phyloP scores from a whole-genome alignment of 2,329 filamentous ascomycete genomes.

The Kalmusia sp. region DNA sequence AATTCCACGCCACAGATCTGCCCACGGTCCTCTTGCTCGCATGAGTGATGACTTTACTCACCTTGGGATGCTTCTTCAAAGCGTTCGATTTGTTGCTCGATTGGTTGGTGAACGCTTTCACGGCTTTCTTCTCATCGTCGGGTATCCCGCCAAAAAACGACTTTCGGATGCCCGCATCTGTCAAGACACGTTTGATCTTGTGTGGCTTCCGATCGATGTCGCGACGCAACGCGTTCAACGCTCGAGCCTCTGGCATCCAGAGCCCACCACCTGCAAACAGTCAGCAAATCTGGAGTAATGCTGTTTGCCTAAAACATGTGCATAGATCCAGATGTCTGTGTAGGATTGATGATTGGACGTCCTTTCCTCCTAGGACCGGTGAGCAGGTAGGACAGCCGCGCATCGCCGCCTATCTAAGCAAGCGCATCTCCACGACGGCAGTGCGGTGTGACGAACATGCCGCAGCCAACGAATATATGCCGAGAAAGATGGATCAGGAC shows the following conservation, averaged over 20 bases:
- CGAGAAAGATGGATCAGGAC: too few species aligned
- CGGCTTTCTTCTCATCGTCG: conserved; percentile 64
- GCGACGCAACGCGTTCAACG: conserved; percentile 71
- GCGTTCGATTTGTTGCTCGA: conserved; percentile 71
- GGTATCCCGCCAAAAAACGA: conserved; percentile 68
- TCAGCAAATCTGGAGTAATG: conserved; percentile 32
- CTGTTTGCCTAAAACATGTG: too few species aligned
- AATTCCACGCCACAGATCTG: neutral
- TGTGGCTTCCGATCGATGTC: conserved; percentile 78
- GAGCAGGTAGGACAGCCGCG: too few species aligned
- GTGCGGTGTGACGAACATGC: too few species aligned
- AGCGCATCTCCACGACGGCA: too few species aligned
- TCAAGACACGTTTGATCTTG: conserved; percentile 72
- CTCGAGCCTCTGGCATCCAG: conserved; percentile 75
- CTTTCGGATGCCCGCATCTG: conserved; percentile 65
- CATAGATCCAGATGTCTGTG: too few species aligned
- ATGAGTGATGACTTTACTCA: conserved; percentile 50
- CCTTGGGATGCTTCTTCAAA: conserved; percentile 86
- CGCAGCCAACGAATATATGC: too few species aligned
- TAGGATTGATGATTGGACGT: too few species aligned
- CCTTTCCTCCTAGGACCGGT: too few species aligned
- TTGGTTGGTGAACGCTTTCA: conserved; percentile 70
- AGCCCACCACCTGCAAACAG: conserved; percentile 70
- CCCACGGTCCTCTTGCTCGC: neutral
- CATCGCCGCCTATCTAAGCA: too few species aligned